Conservation (phyloP, 305 asterid species). For the Fraxinus greggii region DNA sequence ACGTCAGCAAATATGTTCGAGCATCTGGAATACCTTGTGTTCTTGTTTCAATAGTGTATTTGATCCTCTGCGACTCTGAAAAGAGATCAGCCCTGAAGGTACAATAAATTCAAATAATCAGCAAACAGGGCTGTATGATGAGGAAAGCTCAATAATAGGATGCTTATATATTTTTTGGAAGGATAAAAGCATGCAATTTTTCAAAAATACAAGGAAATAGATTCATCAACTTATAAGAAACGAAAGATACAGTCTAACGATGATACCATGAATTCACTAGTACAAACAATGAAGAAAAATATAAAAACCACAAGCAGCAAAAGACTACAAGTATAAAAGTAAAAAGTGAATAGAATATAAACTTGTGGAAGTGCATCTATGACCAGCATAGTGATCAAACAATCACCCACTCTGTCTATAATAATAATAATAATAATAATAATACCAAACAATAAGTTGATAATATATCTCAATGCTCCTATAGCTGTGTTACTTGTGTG, state of each 20-base stretch:
- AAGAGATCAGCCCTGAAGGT: constrained; percentile 68
- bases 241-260: background rate
- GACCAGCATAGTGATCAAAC: background rate
- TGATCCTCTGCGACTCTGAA: constrained; percentile 84
- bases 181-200: background rate
- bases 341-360: background rate
- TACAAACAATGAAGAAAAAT: background rate
- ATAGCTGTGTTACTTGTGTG: background rate
- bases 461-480: background rate
- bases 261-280: background rate
- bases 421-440: background rate
- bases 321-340: background rate
- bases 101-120: constrained; percentile 6
- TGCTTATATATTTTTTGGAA: constrained; percentile 6
- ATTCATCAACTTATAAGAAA: background rate
- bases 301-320: background rate
- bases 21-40: constrained; percentile 85
- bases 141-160: background rate
- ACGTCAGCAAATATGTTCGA: constrained; percentile 64
- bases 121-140: constrained; percentile 2
- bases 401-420: background rate
- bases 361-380: background rate
- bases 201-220: background rate
- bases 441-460: background rate
- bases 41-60: constrained; percentile 61